Percentiles rank a stretch among this genome's conserved stretches.
These are phyloP conservation scores for Grosmannia clavigera DNA, from an alignment of 2,329 filamentous ascomycete species.

Conservation along the genomic window DNA sequence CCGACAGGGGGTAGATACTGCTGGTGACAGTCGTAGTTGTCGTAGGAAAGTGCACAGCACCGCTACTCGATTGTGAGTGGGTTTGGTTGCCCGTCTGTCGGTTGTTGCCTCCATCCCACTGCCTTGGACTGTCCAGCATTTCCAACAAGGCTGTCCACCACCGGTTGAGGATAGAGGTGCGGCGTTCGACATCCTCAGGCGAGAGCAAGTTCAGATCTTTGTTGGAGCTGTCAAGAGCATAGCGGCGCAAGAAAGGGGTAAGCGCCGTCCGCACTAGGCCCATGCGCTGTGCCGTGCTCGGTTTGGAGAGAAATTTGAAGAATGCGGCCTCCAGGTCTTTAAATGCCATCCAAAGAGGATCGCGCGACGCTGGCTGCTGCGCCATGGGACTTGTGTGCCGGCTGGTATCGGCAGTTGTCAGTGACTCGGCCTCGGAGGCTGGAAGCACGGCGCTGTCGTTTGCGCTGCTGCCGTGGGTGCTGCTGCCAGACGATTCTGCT, in stretches of 20 bases:
- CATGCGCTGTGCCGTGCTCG: slow-evolving; percentile 56
- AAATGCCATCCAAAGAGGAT: slow-evolving; percentile 44
- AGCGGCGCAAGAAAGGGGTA: slow-evolving; percentile 63
- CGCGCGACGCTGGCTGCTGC: slow-evolving; percentile 26
- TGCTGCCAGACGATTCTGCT: slow-evolving; percentile 15
- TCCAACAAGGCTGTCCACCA: slow-evolving; percentile 83
- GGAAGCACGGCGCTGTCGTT: slow-evolving; percentile 13
- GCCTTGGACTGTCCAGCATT: slow-evolving; percentile 52
- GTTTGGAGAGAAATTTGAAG: slow-evolving; percentile 55
- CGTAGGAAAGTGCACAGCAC: slow-evolving; percentile 9
- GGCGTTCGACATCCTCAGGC: slow-evolving; percentile 72
- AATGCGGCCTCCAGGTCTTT: slow-evolving; percentile 39
- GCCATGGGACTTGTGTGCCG: slow-evolving; percentile 25
- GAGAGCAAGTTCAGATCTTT: slow-evolving; percentile 36
- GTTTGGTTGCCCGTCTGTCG: slow-evolving; percentile 7
- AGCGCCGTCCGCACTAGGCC: slow-evolving; percentile 60
- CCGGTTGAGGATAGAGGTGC: slow-evolving; percentile 69
- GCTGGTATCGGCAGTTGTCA: slow-evolving; percentile 32
- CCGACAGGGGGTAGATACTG: slow-evolving; percentile 60
- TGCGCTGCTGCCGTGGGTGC: slow-evolving; percentile 13
- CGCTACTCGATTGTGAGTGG: slow-evolving; percentile 1
- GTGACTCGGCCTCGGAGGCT: slow-evolving; percentile 19
- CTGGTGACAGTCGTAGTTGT: slow-evolving; percentile 20
- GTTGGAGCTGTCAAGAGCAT: slow-evolving; percentile 56
- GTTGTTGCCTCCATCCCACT: slow-evolving; percentile 5